phyloP scores from a whole-genome alignment of 257 asterid species.

The Solanum medicagineum region DNA sequence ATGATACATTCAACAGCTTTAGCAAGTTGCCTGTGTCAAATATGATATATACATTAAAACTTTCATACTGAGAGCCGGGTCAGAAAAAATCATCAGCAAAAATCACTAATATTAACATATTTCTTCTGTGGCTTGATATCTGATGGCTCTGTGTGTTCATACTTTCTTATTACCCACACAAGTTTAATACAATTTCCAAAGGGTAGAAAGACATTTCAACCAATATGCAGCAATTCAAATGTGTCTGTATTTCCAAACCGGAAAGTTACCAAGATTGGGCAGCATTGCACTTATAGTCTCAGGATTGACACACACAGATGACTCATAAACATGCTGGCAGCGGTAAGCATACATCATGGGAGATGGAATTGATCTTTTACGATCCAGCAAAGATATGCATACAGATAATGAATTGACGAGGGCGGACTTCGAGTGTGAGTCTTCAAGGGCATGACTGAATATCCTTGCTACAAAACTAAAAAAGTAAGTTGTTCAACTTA shows the following conservation, averaged over 20 bases:
- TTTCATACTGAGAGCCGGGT: background rate
- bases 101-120: background rate
- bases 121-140: background rate
- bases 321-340: slow-evolving; percentile 65
- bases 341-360: slow-evolving; percentile 68
- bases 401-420: slow-evolving; percentile 84
- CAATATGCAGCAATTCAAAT: background rate
- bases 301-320: slow-evolving; percentile 58
- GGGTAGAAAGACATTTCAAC: background rate
- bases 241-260: background rate
- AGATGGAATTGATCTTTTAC: slow-evolving; percentile 68
- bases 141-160: background rate
- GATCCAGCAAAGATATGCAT: slow-evolving; percentile 90
- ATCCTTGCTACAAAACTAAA: slow-evolving; percentile 85
- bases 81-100: background rate
- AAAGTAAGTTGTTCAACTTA: slow-evolving; percentile 3
- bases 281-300: slow-evolving; percentile 95
- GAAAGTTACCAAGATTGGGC: slow-evolving; percentile 67
- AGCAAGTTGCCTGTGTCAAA: slow-evolving; percentile 66
- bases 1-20: slow-evolving; percentile 54
- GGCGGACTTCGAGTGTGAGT: slow-evolving; percentile 65
- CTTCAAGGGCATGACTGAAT: slow-evolving; percentile 83
- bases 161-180: background rate
- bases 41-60: background rate
- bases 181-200: background rate